Evolutionary conservation across 345 rosid genomes (phyloP), one percentile per base, ranked within the genome.

Genomic region (Brassica rapa): DNA sequence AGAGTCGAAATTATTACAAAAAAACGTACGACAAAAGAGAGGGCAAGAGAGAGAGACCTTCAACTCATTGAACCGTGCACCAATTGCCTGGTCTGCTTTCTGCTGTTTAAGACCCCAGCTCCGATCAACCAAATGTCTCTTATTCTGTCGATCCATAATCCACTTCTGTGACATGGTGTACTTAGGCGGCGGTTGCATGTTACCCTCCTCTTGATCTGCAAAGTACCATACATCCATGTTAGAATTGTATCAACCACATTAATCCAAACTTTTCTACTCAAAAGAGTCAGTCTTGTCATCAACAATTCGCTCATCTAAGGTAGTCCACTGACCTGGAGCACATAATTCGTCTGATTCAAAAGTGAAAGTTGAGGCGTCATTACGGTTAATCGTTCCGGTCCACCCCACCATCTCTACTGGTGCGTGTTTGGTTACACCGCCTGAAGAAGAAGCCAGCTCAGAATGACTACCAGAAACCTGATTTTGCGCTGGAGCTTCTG

Each of bases 121-220:
- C 85, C 82, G 89, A 73, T 93, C 91, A 62, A 55, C 78, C 49
- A 77, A 37, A 49, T 84, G 79, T 74, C 85, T 93, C 85, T 78
- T 87, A 76, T 84, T 88, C 83, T 83, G 93, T 70, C 79, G 84
- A 85, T 88, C 89, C 85, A 85, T 81, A 66, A 93, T 82, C 98
- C 97, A 93, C 65, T 88, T 93, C 85, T 93, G 94, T 66, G 84
- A 86, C 94, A 89, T 89, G 27, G 97, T 91, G 76, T 82, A 82
- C 86, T 86, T 89, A 43, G 93, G 93, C 70, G 88, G 74, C 49
- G 84, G 88, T 46, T 70, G 83, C 41, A 84, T 82, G 70, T 69
- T 86, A 72, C 81, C 92, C 76, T 86, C 93, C 12, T 82, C 90
- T 75, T 87, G 87, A 64, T 85, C 91, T 80, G 83, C 62, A 16